A percentile compares a stretch with the other conserved stretches of the same genome.
These are phyloP conservation scores for Gossypium davidsonii DNA, from an alignment of 441 rosid species.

Conservation along the genomic window DNA sequence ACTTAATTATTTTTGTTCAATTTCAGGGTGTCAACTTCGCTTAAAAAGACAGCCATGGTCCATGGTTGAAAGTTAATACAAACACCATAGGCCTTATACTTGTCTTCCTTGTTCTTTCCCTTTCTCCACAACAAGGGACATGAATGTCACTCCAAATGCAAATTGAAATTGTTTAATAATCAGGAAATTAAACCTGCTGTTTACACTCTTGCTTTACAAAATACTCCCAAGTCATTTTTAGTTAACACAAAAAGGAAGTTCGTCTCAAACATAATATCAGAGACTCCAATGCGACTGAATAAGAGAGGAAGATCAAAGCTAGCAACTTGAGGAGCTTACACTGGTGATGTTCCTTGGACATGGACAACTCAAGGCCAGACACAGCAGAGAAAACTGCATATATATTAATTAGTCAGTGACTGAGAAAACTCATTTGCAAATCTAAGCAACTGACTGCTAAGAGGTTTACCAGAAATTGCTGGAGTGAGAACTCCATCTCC, in stretches of 20 bases:
- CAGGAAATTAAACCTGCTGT: neutral
- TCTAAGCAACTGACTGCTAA: neutral
- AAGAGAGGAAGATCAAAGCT: neutral
- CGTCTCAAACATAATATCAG: neutral
- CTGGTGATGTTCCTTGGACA: constrained; percentile 85
- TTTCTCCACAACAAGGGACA: neutral
- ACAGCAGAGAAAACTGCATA: constrained; percentile 90
- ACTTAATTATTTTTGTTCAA: neutral
- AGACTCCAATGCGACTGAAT: neutral
- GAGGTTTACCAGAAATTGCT: constrained; percentile 76
- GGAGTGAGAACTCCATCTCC: constrained; percentile 98
- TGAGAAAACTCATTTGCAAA: neutral
- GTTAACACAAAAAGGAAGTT: neutral
- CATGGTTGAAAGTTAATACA: neutral
- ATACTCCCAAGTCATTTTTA: neutral
- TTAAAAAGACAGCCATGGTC: neutral
- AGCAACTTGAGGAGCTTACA: constrained; percentile 46
- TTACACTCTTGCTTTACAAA: neutral
- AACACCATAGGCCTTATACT: neutral
- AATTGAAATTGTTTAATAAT: neutral
- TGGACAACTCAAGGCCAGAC: constrained; percentile 90
- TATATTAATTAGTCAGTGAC: neutral
- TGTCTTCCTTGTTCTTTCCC: neutral
- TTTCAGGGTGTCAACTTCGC: neutral
- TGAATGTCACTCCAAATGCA: neutral